phyloP scores from a whole-genome alignment of 257 asterid genomes.

The Schizonepeta tenuifolia region DNA sequence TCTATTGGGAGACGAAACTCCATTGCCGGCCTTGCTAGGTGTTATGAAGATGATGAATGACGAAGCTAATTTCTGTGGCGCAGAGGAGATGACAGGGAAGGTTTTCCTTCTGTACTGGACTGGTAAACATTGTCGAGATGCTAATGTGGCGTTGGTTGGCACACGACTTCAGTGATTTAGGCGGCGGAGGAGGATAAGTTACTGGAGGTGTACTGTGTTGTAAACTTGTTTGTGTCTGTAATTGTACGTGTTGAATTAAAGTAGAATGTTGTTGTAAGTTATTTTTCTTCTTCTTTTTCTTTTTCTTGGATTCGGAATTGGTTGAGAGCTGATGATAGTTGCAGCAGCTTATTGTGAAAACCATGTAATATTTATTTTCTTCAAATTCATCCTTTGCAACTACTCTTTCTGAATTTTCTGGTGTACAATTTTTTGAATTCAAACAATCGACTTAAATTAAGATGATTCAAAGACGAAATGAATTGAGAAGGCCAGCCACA shows the following conservation, averaged over 20 bases:
- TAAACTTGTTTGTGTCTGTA: slow-evolving; percentile 28
- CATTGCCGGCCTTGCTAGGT: slow-evolving; percentile 17
- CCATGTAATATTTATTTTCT: slow-evolving; percentile 23
- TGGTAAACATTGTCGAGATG: background rate
- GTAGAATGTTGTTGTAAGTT: slow-evolving; percentile 13
- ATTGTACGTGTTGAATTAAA: slow-evolving; percentile 9
- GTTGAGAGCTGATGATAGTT: slow-evolving; percentile 11
- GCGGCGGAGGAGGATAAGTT: slow-evolving; percentile 6
- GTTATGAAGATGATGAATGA: slow-evolving; percentile 5
- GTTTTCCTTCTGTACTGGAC: slow-evolving; percentile 9
- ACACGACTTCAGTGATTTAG: slow-evolving; percentile 14
- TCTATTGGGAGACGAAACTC: slow-evolving; percentile 11
- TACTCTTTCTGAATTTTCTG: background rate
- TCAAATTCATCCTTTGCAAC: slow-evolving; percentile 2
- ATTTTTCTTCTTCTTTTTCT: background rate
- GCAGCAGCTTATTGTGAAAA: slow-evolving; percentile 14
- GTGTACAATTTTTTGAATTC: too few species aligned
- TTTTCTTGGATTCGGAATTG: slow-evolving; percentile 18
- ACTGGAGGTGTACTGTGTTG: slow-evolving; percentile 23
- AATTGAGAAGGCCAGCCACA: too few species aligned
- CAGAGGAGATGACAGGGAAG: slow-evolving; percentile 26
- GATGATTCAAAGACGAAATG: too few species aligned
- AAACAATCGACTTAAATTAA: too few species aligned
- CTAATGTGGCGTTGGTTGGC: slow-evolving; percentile 19
- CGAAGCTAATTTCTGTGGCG: slow-evolving; percentile 26